Percentiles rank a stretch among this genome's conserved stretches.
phyloP scores from a whole-genome alignment of 2,329 filamentous ascomycete species.

The Incumbomyces delicatus region DNA sequence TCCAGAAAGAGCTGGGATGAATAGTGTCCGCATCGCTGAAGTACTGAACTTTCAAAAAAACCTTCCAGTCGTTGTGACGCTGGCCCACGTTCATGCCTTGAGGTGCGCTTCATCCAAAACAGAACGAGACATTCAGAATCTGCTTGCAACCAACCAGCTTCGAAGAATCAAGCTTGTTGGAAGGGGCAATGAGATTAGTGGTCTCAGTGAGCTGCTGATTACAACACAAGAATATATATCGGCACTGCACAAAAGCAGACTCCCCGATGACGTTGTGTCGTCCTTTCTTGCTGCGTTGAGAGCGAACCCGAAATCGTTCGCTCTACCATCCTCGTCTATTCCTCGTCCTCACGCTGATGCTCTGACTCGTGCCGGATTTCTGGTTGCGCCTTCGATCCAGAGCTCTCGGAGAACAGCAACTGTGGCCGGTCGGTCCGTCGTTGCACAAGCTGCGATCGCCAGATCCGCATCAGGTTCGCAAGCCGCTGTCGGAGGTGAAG shows the following conservation, averaged over 20 bases:
- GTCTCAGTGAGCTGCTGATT: constrained; percentile 50
- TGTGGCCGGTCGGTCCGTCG: constrained; percentile 12
- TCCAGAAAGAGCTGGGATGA: constrained; percentile 51
- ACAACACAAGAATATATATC: constrained; percentile 44
- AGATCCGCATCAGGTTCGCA: constrained; percentile 31
- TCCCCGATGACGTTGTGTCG: constrained; percentile 12
- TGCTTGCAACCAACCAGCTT: constrained; percentile 42
- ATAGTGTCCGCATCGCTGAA: constrained; percentile 49
- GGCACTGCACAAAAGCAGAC: constrained; percentile 27
- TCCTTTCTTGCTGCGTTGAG: constrained; percentile 30
- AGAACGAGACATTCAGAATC: constrained; percentile 49
- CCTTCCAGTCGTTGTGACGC: constrained; percentile 49
- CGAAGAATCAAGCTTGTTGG: constrained; percentile 48
- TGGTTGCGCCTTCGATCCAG: constrained; percentile 38
- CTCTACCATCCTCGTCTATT: constrained; percentile 37
- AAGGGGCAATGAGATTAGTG: constrained; percentile 45
- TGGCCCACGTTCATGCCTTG: constrained; percentile 52
- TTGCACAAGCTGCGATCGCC: constrained; percentile 16
- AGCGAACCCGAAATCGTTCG: constrained; percentile 37
- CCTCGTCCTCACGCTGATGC: constrained; percentile 37
- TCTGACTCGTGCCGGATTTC: constrained; percentile 45
- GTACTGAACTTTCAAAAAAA: constrained; percentile 47
- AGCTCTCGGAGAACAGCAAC: constrained; percentile 11
- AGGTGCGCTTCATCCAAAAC: constrained; percentile 46
- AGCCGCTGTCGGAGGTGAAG: constrained; percentile 21